Evolutionary conservation across 2,329 filamentous ascomycete species (phyloP).

Genomic region (Pseudocercospora vitis): DNA sequence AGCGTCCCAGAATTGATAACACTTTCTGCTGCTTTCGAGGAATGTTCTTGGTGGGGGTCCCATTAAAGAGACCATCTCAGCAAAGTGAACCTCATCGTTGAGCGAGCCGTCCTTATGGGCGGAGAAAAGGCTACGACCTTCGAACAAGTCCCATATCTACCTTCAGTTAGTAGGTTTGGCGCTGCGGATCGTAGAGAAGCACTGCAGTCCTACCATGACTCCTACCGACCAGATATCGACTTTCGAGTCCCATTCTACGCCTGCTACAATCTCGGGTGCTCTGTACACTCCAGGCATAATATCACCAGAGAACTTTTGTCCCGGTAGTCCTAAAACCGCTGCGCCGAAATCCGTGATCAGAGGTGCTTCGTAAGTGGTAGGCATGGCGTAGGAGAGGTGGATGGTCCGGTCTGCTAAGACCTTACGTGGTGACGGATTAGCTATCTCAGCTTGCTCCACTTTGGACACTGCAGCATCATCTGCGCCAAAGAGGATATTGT

Average conservation of each 20-base stretch:
- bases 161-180: background rate
- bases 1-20: too few species aligned
- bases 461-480: slow-evolving; percentile 36
- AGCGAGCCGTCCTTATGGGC: slow-evolving; percentile 22
- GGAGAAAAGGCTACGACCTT: slow-evolving; percentile 38
- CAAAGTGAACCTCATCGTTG: slow-evolving; percentile 30
- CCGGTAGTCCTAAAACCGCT: slow-evolving; percentile 41
- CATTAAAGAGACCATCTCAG: slow-evolving; percentile 29
- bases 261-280: slow-evolving; percentile 42
- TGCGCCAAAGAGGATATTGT: slow-evolving; percentile 42
- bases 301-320: slow-evolving; percentile 33
- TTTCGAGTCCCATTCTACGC: slow-evolving; percentile 39
- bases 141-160: slow-evolving; percentile 43
- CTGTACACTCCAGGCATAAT: slow-evolving; percentile 41
- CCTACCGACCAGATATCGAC: slow-evolving; percentile 45
- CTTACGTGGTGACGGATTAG: slow-evolving; percentile 38
- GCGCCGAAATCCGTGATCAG: slow-evolving; percentile 42
- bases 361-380: slow-evolving; percentile 36
- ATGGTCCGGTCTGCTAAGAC: slow-evolving; percentile 29
- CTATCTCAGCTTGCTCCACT: slow-evolving; percentile 38
- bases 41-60: slow-evolving; percentile 27
- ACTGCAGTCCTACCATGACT: slow-evolving; percentile 38
- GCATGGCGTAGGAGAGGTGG: slow-evolving; percentile 39
- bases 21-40: too few species aligned
- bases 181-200: background rate